Evolutionary conservation across 2,329 filamentous ascomycete genomes (phyloP), one percentile per base, ranked within the genome.

Genomic region (Fusarium longipes): DNA sequence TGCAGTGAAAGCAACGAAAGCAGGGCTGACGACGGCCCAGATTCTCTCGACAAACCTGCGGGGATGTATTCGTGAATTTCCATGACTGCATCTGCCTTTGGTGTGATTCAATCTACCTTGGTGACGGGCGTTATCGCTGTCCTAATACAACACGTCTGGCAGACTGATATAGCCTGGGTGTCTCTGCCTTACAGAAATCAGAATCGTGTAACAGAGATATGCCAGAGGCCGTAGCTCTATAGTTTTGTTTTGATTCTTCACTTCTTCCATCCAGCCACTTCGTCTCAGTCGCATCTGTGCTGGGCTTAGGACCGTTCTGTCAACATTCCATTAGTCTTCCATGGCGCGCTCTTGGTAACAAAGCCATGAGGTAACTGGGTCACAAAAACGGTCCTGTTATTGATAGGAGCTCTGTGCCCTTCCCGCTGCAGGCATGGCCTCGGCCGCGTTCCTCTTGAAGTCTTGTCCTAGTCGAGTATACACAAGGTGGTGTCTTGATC

Each of bases 401-500:
- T 70, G 55, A 68, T 63, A 74, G 67, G 61, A 63, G 65, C 53
- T 57, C 60, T 72, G 65, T 70, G 45, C 65, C 63, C 69, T 66
- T 74, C 74, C 73, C 74, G 70, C 74, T 74, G 73, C 72, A 60
- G 72, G 68, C 71, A 72, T 64, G 70, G 70, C 68, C 70, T 69
- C 61, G 63, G 66, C 59, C 71, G 54, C 56, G 54, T 57, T 63
- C 60, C 60, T 59, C 39, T 63, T 48, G 58, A 64, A 58, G 61
- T 51, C 51, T 70, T 63, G 50, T 64, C 57, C 67, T 55, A 65
- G 65, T 70, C 57, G 40, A 70, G 63, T 55, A 62, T 57, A 67
- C 63, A 72, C 67, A 66, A 72, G 67, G 67, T 69, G 75, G 77
- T 72, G 75, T 67, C 75, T 76, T 71, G 75, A 77, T 76, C 74